Percentiles rank a stretch among this genome's conserved stretches.
These are phyloP conservation scores for Lachnellula subtilissima DNA, from an alignment of 2,329 filamentous ascomycete genomes.

Conservation along the genomic window DNA sequence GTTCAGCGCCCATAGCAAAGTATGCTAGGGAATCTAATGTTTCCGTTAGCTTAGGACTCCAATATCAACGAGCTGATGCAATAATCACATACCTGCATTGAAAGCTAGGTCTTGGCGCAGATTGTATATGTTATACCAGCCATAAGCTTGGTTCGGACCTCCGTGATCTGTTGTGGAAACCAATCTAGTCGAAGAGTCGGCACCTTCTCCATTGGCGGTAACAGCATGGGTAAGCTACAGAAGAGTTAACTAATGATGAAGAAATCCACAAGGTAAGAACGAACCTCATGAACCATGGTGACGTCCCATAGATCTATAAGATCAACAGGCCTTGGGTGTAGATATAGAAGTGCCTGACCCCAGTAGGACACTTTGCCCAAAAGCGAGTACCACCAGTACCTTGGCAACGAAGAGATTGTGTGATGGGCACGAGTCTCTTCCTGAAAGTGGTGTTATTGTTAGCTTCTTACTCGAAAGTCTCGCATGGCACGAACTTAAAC, in stretches of 20 bases:
- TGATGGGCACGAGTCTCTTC: background rate
- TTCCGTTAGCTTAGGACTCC: background rate
- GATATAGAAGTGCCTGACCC: background rate
- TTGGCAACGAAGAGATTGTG: background rate
- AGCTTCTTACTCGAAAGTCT: no score
- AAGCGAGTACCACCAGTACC: background rate
- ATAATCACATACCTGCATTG: background rate
- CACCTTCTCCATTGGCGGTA: background rate
- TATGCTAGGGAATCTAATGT: background rate
- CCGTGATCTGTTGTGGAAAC: background rate
- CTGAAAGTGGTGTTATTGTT: background rate
- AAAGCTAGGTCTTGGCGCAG: background rate
- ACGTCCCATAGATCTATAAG: background rate
- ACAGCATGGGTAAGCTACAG: background rate
- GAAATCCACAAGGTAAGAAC: background rate
- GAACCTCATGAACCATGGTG: background rate
- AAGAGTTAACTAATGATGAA: background rate
- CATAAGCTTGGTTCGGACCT: background rate
- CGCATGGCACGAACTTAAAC: background rate
- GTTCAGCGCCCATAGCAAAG: background rate
- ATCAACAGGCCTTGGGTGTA: background rate
- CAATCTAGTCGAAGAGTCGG: background rate
- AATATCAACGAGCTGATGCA: background rate
- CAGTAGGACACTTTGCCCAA: background rate
- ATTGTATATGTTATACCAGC: background rate